A percentile compares a stretch with the other conserved stretches of the same genome.
These are phyloP conservation scores for Buddleja alternifolia DNA, from an alignment of 257 asterid genomes.

Conservation along the genomic window DNA sequence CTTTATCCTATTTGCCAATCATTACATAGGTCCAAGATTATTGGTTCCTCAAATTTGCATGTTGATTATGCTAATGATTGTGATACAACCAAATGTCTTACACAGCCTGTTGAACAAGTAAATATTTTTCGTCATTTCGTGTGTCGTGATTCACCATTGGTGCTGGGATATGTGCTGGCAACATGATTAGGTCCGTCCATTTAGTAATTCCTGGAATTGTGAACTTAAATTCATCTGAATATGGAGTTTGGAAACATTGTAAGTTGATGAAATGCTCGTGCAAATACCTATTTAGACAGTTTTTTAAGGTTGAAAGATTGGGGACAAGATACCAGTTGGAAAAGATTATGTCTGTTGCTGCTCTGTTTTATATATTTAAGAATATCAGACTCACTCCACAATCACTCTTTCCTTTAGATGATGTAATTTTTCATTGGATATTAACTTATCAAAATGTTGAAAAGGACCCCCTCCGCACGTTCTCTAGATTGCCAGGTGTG, in stretches of 20 bases:
- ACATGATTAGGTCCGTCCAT: conserved; percentile 13
- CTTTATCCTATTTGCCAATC: not conserved
- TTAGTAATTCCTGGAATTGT: conserved; percentile 3
- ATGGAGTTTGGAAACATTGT: not conserved
- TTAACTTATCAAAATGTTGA: conserved; percentile 15
- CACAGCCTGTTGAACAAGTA: conserved; percentile 18
- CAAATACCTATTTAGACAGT: conserved; percentile 6
- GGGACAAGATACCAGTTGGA: conserved; percentile 33
- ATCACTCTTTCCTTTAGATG: conserved; percentile 8
- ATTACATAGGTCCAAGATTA: conserved; percentile 6
- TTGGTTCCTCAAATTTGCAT: conserved; percentile 9
- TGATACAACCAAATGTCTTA: not conserved
- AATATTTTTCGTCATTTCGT: not conserved
- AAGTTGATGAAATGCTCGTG: conserved; percentile 1
- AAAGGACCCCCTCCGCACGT: conserved; percentile 44
- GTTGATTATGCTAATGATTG: conserved; percentile 11
- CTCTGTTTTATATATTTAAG: conserved; percentile 13
- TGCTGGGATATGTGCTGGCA: conserved; percentile 19
- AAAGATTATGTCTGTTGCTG: conserved; percentile 27
- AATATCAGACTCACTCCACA: conserved; percentile 26
- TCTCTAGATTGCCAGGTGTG: conserved; percentile 32
- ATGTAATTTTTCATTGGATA: conserved; percentile 23
- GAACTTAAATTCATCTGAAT: not conserved
- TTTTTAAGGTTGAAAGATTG: conserved; percentile 23
- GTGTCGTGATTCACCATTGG: not conserved